Evolutionary conservation across 176 grass and related monocot genomes (phyloP).

Genomic region (Avena insularis): DNA sequence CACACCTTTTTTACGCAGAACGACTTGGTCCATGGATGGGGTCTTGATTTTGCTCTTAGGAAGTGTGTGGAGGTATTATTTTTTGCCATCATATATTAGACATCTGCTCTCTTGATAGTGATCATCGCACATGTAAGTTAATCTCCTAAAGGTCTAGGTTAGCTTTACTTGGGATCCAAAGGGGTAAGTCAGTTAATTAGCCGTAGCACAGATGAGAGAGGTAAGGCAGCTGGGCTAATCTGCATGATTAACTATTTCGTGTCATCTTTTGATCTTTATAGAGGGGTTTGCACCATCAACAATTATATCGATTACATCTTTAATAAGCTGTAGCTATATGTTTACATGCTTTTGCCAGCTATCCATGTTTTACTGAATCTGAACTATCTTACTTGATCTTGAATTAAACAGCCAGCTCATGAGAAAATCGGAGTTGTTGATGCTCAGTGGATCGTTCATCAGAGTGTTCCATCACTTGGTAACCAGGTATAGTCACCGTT

Average conservation of each 20-base stretch:
- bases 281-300: not conserved
- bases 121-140: not conserved
- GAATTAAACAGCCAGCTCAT: slow-evolving; percentile 86
- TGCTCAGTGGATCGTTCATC: slow-evolving; percentile 98
- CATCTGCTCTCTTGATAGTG: slow-evolving; percentile 26
- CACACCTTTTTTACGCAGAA: slow-evolving; percentile 59
- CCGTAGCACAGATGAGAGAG: not conserved
- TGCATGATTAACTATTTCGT: slow-evolving; percentile 14
- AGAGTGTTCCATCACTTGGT: slow-evolving; percentile 87
- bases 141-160: not conserved
- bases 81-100: not conserved
- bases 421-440: slow-evolving; percentile 99
- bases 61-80: slow-evolving; percentile 97
- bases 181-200: not conserved
- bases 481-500: slow-evolving; percentile 68
- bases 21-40: slow-evolving; percentile 99
- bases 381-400: slow-evolving; percentile 27
- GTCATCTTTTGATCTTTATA: not conserved
- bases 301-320: not conserved
- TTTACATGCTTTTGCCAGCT: slow-evolving; percentile 14
- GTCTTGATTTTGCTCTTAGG: slow-evolving; percentile 95
- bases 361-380: slow-evolving; percentile 24
- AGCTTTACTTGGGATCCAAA: not conserved
- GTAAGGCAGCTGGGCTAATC: not conserved
- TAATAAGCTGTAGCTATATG: not conserved